Evolutionary conservation across 2,329 filamentous ascomycete genomes (phyloP).

Genomic region (Botrytis pseudocinerea): DNA sequence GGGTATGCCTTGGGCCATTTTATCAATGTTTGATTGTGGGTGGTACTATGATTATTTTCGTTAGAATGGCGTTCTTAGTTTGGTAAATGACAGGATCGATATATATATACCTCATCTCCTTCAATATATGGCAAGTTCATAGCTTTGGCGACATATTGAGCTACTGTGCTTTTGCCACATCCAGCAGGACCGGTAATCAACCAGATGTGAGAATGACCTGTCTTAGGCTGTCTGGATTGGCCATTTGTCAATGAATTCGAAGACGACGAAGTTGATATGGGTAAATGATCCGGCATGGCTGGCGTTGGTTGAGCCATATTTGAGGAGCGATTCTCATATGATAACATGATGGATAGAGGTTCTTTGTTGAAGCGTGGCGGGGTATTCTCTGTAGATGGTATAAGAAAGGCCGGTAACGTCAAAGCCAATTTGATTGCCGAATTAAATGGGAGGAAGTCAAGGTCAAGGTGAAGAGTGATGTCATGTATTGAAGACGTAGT

Average conservation of each 20-base stretch:
- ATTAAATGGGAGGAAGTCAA: background rate
- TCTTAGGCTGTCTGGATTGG: constrained; percentile 29
- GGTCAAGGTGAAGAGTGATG: constrained; percentile 8
- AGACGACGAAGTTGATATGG: constrained; percentile 28
- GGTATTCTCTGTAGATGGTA: constrained; percentile 1
- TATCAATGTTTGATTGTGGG: constrained; percentile 76
- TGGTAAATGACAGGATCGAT: background rate
- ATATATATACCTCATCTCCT: constrained; percentile 68
- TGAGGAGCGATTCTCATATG: constrained; percentile 36
- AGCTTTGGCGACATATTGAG: constrained; percentile 61
- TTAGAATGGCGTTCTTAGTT: background rate
- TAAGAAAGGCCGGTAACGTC: constrained; percentile 2
- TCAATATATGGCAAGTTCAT: constrained; percentile 71
- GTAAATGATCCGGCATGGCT: constrained; percentile 34
- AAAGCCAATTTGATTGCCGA: background rate
- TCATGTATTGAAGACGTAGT: background rate
- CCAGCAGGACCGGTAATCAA: constrained; percentile 77
- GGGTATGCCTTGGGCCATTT: constrained; percentile 83
- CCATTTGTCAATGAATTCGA: constrained; percentile 30
- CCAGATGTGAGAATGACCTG: constrained; percentile 67
- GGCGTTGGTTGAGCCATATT: constrained; percentile 34
- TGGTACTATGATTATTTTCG: constrained; percentile 58
- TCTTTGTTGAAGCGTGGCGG: background rate
- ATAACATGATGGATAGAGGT: constrained; percentile 34
- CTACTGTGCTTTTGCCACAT: constrained; percentile 77